A percentile compares a stretch with the other conserved stretches of the same genome.
These are phyloP conservation scores for Monosporascus cannonballus DNA, from an alignment of 2,329 filamentous ascomycete genomes.

Conservation along the genomic window DNA sequence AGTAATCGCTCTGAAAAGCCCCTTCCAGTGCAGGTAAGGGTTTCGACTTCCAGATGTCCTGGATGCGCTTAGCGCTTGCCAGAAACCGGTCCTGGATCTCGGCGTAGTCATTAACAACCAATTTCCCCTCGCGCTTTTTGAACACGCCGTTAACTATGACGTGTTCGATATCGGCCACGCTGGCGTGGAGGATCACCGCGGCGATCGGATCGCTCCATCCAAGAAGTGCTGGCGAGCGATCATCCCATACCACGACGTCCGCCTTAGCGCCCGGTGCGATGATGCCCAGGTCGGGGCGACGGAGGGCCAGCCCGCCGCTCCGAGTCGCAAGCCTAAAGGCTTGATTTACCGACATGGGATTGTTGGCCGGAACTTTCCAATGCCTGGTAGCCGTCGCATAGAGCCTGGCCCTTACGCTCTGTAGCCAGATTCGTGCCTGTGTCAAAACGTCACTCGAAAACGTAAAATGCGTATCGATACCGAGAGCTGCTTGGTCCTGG, in stretches of 20 bases:
- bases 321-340: conserved; percentile 51
- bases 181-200: conserved; percentile 47
- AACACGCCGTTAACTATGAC: conserved; percentile 43
- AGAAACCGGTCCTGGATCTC: conserved; percentile 23
- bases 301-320: conserved; percentile 43
- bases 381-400: conserved; percentile 32
- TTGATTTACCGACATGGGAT: conserved; percentile 47
- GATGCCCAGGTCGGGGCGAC: conserved; percentile 41
- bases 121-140: conserved; percentile 34
- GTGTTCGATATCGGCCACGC: conserved; percentile 41
- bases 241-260: conserved; percentile 45
- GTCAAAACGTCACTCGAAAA: conserved; percentile 44
- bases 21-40: conserved; percentile 18
- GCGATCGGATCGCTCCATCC: conserved; percentile 49
- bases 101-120: conserved; percentile 14
- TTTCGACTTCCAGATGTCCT: conserved; percentile 16
- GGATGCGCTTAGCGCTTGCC: conserved; percentile 24
- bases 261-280: conserved; percentile 41
- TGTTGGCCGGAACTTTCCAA: conserved; percentile 38
- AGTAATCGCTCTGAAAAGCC: conserved; percentile 8
- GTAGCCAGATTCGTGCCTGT: conserved; percentile 50
- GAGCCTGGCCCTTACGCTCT: conserved; percentile 33
- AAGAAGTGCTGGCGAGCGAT: conserved; percentile 37
- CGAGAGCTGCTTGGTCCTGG: conserved; percentile 45
- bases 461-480: conserved; percentile 49